A percentile compares a stretch with the other conserved stretches of the same genome.
Conservation (phyloP, 139 green algal genomes). For the Chlamydomonas schloesseri region DNA sequence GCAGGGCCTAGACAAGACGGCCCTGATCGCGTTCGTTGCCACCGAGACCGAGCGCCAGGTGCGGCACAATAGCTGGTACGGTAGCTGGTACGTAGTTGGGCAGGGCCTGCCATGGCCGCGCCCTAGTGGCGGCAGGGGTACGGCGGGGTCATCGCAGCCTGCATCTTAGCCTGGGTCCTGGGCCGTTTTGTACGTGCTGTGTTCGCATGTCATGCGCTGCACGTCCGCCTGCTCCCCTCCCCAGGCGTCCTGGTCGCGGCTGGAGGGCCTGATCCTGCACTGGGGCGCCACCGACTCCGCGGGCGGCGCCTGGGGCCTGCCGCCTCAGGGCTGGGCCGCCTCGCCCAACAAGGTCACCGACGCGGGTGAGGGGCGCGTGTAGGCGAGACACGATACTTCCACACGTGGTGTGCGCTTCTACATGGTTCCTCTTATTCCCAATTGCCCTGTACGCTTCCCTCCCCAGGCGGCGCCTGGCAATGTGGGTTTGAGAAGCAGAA, state of each 20-base stretch:
- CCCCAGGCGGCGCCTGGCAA: slow-evolving; percentile 49
- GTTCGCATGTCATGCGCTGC: too few relatives aligned
- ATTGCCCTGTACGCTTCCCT: too few relatives aligned
- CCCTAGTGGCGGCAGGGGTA: too few relatives aligned
- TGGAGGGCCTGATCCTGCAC: slow-evolving; percentile 64
- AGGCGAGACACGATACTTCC: too few relatives aligned
- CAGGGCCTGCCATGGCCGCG: too few relatives aligned
- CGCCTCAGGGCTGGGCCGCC: slow-evolving; percentile 52
- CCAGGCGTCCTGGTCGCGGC: slow-evolving; percentile 56
- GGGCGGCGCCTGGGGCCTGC: slow-evolving; percentile 53
- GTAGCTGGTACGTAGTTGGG: too few relatives aligned
- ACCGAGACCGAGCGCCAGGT: slow-evolving; percentile 63
- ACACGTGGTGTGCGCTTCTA: too few relatives aligned
- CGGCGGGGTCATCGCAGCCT: too few relatives aligned
- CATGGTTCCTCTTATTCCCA: too few relatives aligned
- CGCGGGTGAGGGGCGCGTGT: slow-evolving; percentile 36
- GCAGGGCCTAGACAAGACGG: slow-evolving; percentile 52
- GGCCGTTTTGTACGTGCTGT: too few relatives aligned
- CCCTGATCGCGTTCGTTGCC: slow-evolving; percentile 48
- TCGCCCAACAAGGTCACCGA: slow-evolving; percentile 51
- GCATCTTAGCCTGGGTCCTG: too few relatives aligned
- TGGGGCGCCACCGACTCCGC: slow-evolving; percentile 42
- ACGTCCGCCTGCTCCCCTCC: too few relatives aligned
- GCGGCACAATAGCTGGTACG: not conserved
- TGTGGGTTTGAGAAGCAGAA: slow-evolving; percentile 58